Base-by-base conservation (phyloP, 352 stramenopile genomes). In the Globisporangium megalacanthum region DNA sequence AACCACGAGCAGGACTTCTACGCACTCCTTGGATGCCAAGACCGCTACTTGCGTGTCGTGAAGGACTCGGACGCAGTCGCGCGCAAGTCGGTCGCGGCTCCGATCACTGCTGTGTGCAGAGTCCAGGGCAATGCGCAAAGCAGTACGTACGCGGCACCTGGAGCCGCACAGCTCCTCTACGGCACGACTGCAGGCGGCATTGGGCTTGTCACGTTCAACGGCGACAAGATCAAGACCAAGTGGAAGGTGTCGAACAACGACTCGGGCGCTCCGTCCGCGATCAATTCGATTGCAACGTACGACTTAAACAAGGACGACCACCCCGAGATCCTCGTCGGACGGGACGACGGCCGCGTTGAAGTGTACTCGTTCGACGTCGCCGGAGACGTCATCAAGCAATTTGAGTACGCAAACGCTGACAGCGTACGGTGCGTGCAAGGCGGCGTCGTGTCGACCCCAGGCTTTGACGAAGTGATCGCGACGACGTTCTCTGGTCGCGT, bases 301-400 rank as follows among this genome's bases (percentile, higher is more conserved):
- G 86, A 95, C 42, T 75, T 94, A 29, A 92, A 89, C 70, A 86
- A 79, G 29, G 86, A 94, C 60, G 84, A 88, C 61, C 65, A 79
- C 1, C 70, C 70, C 0, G 83, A 94, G 64, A 79, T 95, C 41
- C 64, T 95, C 13, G 69, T 95, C 7, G 86, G 79, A 3, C 73
- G 86, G 22, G 84, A 94, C 52, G 86, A 95, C 61, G 86, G 86
- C 17, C 73, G 73, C 15, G 68, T 95, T 8, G 77, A 95, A 63
- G 77, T 94, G 13, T 92, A 80, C 50, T 67, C 74, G 51, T 89
- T 86, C 44, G 78, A 89, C 48, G 33, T 62, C 0, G 51, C 52
- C 6, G 80, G 75, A 1, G 65, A 85, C 6, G 68, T 90, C 33
- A 67, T 71, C 20, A 88, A 86, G 53, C 56, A 85, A 9, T 95